phyloP scores from a whole-genome alignment of 2,329 filamentous ascomycete genomes.

The Ophiosphaerella korrae region DNA sequence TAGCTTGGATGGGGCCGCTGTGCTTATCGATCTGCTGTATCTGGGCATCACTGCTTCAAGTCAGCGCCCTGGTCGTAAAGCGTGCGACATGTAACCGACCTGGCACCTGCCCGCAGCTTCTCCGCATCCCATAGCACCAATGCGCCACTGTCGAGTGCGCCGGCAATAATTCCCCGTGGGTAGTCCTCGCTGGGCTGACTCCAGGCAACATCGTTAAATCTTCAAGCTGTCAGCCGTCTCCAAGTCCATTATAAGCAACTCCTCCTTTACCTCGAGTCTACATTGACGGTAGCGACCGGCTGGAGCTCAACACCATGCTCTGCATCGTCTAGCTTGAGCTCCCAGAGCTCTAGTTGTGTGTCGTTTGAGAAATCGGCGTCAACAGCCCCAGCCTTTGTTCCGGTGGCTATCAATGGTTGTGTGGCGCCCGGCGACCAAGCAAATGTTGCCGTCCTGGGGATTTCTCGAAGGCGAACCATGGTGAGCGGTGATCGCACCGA shows the following conservation, averaged over 20 bases:
- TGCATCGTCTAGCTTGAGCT: slow-evolving; percentile 79
- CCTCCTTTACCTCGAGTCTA: slow-evolving; percentile 78
- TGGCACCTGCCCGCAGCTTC: slow-evolving; percentile 61
- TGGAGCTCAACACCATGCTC: slow-evolving; percentile 81
- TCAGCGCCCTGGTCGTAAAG: slow-evolving; percentile 29
- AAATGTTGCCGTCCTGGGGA: slow-evolving; percentile 94
- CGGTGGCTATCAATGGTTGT: slow-evolving; percentile 85
- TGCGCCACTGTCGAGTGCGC: slow-evolving; percentile 91
- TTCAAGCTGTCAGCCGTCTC: slow-evolving; percentile 48
- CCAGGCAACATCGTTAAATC: slow-evolving; percentile 98
- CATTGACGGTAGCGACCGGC: slow-evolving; percentile 80
- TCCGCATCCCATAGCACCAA: slow-evolving; percentile 93
- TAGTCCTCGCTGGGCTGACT: slow-evolving; percentile 78
- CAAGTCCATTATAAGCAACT: neutral
- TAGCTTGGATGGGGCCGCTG: slow-evolving; percentile 86
- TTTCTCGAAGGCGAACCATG: slow-evolving; percentile 97
- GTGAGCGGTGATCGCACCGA: slow-evolving; percentile 44
- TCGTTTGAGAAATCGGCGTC: slow-evolving; percentile 98
- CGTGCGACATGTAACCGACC: slow-evolving; percentile 56
- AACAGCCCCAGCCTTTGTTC: slow-evolving; percentile 91
- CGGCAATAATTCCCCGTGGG: slow-evolving; percentile 87
- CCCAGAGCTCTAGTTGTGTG: slow-evolving; percentile 95
- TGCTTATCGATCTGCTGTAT: slow-evolving; percentile 90
- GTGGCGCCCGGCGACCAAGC: slow-evolving; percentile 88
- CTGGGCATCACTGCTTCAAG: slow-evolving; percentile 66